Conservation (phyloP, 2,329 filamentous ascomycete genomes). For the Pseudovirgaria hyperparasitica region DNA sequence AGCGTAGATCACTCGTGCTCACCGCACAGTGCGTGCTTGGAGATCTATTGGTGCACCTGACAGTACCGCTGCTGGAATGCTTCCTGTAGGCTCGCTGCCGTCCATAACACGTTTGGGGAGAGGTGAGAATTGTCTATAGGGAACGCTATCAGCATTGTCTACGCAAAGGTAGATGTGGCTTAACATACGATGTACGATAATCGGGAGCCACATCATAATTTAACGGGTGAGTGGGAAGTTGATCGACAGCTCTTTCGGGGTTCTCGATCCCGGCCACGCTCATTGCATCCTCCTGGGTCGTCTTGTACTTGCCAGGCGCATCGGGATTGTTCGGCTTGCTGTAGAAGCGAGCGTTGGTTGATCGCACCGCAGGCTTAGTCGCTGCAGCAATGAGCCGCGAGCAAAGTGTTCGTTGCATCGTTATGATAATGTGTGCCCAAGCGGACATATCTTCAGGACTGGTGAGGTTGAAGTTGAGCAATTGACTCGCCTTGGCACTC, state of each 20-base stretch:
- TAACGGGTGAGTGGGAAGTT: constrained; percentile 53
- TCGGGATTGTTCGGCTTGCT: too few species aligned
- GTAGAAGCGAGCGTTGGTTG: too few species aligned
- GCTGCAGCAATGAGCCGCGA: constrained; percentile 25
- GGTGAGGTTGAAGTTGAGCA: too few species aligned
- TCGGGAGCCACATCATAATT: constrained; percentile 74
- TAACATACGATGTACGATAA: constrained; percentile 75
- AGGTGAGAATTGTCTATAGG: constrained; percentile 68
- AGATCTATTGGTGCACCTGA: constrained; percentile 90
- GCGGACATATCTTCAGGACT: too few species aligned
- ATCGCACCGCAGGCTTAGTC: too few species aligned
- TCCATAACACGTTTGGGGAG: constrained; percentile 83
- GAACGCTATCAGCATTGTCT: constrained; percentile 10
- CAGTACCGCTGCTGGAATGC: constrained; percentile 69
- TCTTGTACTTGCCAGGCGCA: too few species aligned
- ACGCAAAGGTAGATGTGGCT: constrained; percentile 1
- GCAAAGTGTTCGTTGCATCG: constrained; percentile 18
- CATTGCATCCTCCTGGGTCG: too few species aligned
- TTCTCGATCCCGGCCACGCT: too few species aligned
- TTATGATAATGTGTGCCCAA: too few species aligned
- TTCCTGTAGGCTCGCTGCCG: constrained; percentile 67
- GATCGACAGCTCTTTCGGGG: too few species aligned
- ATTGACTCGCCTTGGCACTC: too few species aligned
- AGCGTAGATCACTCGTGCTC: constrained; percentile 19
- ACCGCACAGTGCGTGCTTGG: constrained; percentile 89